These are phyloP conservation scores for Coemansia sp. DNA, from an alignment of 192 early-diverging fungal species.

Conservation along the genomic window DNA sequence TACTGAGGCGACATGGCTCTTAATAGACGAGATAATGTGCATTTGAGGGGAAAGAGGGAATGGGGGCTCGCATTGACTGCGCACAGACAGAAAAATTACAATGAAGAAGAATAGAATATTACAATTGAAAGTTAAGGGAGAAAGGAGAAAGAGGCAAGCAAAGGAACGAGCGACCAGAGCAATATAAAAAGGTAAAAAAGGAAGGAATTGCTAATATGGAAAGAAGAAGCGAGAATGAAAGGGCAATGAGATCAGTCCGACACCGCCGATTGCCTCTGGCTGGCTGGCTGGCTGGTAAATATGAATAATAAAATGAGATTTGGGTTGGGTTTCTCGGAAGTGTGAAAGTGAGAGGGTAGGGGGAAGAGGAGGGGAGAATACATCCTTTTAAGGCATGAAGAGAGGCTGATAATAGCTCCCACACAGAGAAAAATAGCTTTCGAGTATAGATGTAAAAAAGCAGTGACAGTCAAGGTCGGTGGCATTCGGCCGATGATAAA, in stretches of 20 bases:
- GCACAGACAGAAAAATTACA: neutral
- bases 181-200: too few species aligned
- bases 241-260: too few species aligned
- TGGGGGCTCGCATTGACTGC: conserved; percentile 6
- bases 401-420: neutral
- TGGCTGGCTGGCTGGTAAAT: conserved; percentile 1
- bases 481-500: neutral
- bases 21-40: conserved; percentile 32
- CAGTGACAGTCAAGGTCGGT: neutral
- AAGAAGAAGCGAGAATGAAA: neutral
- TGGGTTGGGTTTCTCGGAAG: conserved; percentile 6
- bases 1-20: conserved; percentile 28
- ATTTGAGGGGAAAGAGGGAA: conserved; percentile 4
- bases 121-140: neutral
- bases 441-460: conserved; percentile 1
- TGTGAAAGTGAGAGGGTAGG: neutral
- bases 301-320: neutral
- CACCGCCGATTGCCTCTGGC: neutral
- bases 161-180: neutral
- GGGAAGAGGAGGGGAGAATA: neutral
- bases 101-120: neutral
- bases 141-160: conserved; percentile 5
- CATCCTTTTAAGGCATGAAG: neutral
- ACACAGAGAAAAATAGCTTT: conserved; percentile 1
- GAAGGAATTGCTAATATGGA: too few species aligned